Percentiles rank a stretch among this genome's conserved stretches.
These are phyloP conservation scores for Talaromyces verruculosus DNA, from an alignment of 2,329 filamentous ascomycete species.

Conservation along the genomic window DNA sequence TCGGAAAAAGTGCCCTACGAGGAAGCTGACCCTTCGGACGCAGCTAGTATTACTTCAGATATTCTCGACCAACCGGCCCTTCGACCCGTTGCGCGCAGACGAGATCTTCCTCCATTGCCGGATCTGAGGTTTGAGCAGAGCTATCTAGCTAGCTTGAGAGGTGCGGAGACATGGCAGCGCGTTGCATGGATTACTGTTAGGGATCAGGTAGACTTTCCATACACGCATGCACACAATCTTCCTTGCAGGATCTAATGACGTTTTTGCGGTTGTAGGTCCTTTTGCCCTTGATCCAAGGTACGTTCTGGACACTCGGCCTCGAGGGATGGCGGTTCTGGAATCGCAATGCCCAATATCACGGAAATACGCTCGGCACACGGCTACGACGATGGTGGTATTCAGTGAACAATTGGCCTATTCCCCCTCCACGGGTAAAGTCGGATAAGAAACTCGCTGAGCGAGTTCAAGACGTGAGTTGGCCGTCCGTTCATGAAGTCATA, in stretches of 20 bases:
- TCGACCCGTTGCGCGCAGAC: constrained; percentile 37
- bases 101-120: constrained; percentile 66
- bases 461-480: constrained; percentile 40
- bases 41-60: constrained; percentile 49
- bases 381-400: constrained; percentile 91
- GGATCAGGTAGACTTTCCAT: constrained; percentile 63
- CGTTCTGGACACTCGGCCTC: constrained; percentile 82
- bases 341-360: constrained; percentile 70
- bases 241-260: neutral
- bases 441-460: constrained; percentile 17
- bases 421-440: constrained; percentile 35
- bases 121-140: constrained; percentile 97
- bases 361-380: constrained; percentile 72
- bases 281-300: constrained; percentile 82
- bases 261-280: constrained; percentile 59
- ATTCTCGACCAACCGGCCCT: constrained; percentile 45
- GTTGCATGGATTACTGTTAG: constrained; percentile 80
- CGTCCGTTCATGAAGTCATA: neutral
- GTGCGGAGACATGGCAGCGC: constrained; percentile 75
- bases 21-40: constrained; percentile 42
- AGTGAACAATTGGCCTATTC: constrained; percentile 85
- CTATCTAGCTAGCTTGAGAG: constrained; percentile 84
- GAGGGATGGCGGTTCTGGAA: constrained; percentile 93
- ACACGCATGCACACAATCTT: neutral
- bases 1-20: constrained; percentile 64